These are phyloP conservation scores for Yamadazyma diospyri DNA, from an alignment of 1,139 yeast species.

Conservation along the genomic window DNA sequence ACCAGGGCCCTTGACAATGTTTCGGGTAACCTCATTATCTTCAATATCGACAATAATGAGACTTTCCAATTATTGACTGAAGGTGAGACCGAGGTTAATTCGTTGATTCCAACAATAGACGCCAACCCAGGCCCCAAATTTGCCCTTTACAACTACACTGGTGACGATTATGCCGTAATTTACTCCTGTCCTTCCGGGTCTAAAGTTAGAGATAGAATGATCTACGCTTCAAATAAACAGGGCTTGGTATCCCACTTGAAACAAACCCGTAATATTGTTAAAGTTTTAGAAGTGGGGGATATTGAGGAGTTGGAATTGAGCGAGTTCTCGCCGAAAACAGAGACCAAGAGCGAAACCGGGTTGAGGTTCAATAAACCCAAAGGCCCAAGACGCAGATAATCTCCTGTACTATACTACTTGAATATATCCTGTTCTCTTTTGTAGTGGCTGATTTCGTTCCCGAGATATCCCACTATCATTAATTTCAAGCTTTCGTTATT, in stretches of 20 bases:
- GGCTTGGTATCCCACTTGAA: conserved; percentile 57
- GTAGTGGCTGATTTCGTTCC: conserved; percentile 16
- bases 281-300: conserved; percentile 65
- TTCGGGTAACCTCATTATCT: conserved; percentile 22
- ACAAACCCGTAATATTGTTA: conserved; percentile 29
- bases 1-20: conserved; percentile 21
- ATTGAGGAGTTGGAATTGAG: conserved; percentile 56
- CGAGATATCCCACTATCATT: conserved; percentile 21
- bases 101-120: conserved; percentile 22
- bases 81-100: conserved; percentile 11
- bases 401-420: too few relatives aligned
- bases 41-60: conserved; percentile 33
- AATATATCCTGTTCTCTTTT: too few relatives aligned
- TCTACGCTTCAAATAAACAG: conserved; percentile 80
- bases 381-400: conserved; percentile 51
- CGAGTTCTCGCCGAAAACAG: conserved; percentile 20
- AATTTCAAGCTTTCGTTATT: conserved; percentile 17
- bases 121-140: conserved; percentile 43
- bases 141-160: conserved; percentile 47
- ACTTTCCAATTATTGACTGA: conserved; percentile 21
- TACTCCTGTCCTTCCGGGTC: conserved; percentile 91
- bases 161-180: conserved; percentile 49
- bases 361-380: conserved; percentile 50
- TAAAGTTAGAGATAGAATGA: conserved; percentile 86
- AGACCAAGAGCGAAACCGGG: conserved; percentile 16